Evolutionary conservation across 768 basidiomycete genomes (phyloP), one percentile per base, ranked within the genome.

Genomic region (Guyanaporus albipodus): DNA sequence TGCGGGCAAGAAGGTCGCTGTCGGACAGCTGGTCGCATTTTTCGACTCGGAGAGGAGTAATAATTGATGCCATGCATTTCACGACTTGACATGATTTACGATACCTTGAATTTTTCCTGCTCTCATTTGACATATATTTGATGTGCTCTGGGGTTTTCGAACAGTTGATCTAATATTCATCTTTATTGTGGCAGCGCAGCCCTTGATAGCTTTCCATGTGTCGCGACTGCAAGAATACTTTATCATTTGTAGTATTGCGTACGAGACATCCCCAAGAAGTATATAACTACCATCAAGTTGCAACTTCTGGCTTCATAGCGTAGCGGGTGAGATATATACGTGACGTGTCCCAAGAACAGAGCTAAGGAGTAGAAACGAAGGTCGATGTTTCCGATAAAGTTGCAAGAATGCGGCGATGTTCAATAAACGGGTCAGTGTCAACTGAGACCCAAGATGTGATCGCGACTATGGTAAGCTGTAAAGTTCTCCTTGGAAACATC

Each of bases 21-120:
- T 91, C 33, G 85, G 82, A 9, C 78, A 91, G 58, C 66, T 92
- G 34, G 86, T 90, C 12, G 87, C 87, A n/a, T 91, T 86, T 66
- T 92, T 92, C 57, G 86, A 91, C 27, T 62, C 64, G 19, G 66
- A 68, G 39, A 61, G 43, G 52, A 15, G 29, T 34, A 32, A 48
- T 19, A 37, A 32, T 38, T 40, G 44, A 48, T 17, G 17, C 21
- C n/a, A 17, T 14, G 10, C 19, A 4, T 46, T 17, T 27, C 23
- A 9, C 5, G 18, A 15, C 41, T 29, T 2, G 22, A 10, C 17
- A 26, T 22, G 35, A 31, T 8, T 12, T 43, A 43, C 31, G 32
- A 47, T 42, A 24, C 26, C n/a, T 27, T 8, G 28, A 31, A 23
- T 38, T 10, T 42, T 24, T 6, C 29, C 27, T 17, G 8, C 17